These are phyloP conservation scores for Pyricularia sp. DNA, from an alignment of 2,329 filamentous ascomycete species.

Conservation along the genomic window DNA sequence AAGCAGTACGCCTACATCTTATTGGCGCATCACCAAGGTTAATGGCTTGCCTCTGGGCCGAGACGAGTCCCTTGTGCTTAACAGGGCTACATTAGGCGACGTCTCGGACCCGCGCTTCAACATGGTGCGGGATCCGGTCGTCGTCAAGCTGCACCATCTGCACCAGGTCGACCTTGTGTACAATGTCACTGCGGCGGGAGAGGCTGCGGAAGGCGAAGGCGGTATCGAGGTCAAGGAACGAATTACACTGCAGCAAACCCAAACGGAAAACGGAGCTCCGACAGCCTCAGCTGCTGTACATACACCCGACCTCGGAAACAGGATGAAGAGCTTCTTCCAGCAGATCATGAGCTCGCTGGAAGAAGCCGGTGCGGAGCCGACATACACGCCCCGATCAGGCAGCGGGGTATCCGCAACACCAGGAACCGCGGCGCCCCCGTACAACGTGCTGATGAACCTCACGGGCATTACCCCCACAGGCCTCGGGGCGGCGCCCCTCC, in stretches of 20 bases:
- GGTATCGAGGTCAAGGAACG: background rate
- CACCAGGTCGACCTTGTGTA: slow-evolving; percentile 65
- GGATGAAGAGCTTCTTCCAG: slow-evolving; percentile 36
- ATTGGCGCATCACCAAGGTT: slow-evolving; percentile 69
- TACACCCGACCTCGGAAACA: slow-evolving; percentile 25
- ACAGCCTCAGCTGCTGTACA: background rate
- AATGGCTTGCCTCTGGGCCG: slow-evolving; percentile 74
- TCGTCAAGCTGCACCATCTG: slow-evolving; percentile 25
- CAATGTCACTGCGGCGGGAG: slow-evolving; percentile 15
- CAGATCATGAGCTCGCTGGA: slow-evolving; percentile 34
- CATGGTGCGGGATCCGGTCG: slow-evolving; percentile 57
- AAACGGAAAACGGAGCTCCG: background rate
- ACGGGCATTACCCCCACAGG: slow-evolving; percentile 25
- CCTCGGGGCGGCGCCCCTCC: slow-evolving; percentile 40
- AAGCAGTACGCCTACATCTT: slow-evolving; percentile 16
- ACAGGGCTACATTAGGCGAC: slow-evolving; percentile 65
- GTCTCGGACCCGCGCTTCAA: slow-evolving; percentile 79
- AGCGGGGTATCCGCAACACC: background rate
- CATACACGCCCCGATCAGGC: slow-evolving; percentile 2
- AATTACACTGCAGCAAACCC: background rate
- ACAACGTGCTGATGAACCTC: slow-evolving; percentile 24
- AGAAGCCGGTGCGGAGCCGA: slow-evolving; percentile 14
- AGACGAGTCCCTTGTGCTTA: slow-evolving; percentile 78
- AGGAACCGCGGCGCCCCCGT: slow-evolving; percentile 7
- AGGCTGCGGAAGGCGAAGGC: background rate